Evolutionary conservation across 495 filamentous ascomycete species (phyloP).

Genomic region (Cryomyces minteri): DNA sequence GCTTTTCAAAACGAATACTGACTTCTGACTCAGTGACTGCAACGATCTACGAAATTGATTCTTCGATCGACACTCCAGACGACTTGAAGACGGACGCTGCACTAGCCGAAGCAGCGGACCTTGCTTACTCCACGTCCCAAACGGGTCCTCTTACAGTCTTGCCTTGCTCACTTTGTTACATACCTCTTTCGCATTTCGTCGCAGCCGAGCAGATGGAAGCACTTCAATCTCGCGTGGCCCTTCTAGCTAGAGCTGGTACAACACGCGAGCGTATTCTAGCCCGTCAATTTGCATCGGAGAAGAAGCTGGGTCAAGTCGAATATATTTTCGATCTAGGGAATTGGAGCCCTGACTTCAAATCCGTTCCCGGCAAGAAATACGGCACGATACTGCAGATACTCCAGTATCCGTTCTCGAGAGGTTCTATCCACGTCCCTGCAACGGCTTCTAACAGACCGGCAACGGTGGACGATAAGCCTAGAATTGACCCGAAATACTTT

Average conservation of each 20-base stretch:
- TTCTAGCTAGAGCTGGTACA: slow-evolving; percentile 5
- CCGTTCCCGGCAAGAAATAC: slow-evolving; percentile 27
- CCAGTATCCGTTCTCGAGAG: slow-evolving; percentile 12
- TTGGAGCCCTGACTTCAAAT: slow-evolving; percentile 21
- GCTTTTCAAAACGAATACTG: slow-evolving; percentile 2
- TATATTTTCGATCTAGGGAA: slow-evolving; percentile 5
- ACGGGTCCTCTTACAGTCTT: slow-evolving; percentile 20
- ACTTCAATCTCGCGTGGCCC: neutral
- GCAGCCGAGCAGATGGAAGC: neutral
- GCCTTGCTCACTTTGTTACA: neutral
- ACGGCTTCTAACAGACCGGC: slow-evolving; percentile 10
- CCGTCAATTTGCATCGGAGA: slow-evolving; percentile 7
- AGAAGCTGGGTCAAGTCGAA: slow-evolving; percentile 17
- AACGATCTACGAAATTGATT: slow-evolving; percentile 28
- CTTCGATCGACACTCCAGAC: slow-evolving; percentile 22
- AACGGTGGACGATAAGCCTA: slow-evolving; percentile 12
- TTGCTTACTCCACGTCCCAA: slow-evolving; percentile 17
- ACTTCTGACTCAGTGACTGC: slow-evolving; percentile 15
- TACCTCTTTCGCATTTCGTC: neutral
- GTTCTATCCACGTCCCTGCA: slow-evolving; percentile 21
- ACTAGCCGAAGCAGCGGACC: slow-evolving; percentile 9
- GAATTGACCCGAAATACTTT: slow-evolving; percentile 30
- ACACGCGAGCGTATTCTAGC: slow-evolving; percentile 16
- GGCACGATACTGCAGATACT: slow-evolving; percentile 31
- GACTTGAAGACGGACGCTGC: slow-evolving; percentile 20